Base-by-base conservation (phyloP, 2,329 filamentous ascomycete species). In the Hypocrella siamensis region DNA sequence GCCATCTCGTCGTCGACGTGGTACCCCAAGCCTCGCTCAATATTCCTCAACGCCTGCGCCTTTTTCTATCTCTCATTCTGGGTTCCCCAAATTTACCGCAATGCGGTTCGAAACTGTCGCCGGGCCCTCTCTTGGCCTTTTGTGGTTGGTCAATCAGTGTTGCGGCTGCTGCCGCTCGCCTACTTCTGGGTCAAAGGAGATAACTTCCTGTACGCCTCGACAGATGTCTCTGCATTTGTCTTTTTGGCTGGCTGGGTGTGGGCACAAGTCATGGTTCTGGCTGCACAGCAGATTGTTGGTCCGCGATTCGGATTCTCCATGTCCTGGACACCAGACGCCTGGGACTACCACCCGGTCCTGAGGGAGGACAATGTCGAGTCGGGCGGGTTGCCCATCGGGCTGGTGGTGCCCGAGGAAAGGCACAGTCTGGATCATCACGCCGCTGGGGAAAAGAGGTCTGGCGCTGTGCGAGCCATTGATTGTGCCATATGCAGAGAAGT, bases 401-500 rank as follows among this genome's bases (percentile, higher is more conserved):
- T 84, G 44, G 31, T 56, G 38, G 30, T 24, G 11, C 21, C 29
- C 21, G 34, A 38, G 14, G 38, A 37, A 25, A 31, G 28, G 19
- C 21, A 14, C 29, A 28, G 30, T 28, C 27, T 32, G 17, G 31
- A 35, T n/a, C 28, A 25, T 33, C 3, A 11, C 18, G 4, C 14
- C 16, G 11, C 16, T 8, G 18, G 15, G 6, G 28, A 34, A 19
- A 35, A 32, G 27, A 49, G 43, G 31, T 50, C 47, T 28, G 15
- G n/a, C 16, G 19, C 16, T n/a, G 30, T 33, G 12, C 16, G 25
- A 14, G 71, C 52, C 1, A 90, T 93, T 37, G 86, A 96, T 57
- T 98, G 90, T 54, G 84, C 86, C 14, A 94, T 98, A 42, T 98
- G 90, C 52, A 80, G 88, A 56, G 85, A 93, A 55, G 68, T 80